A percentile compares a stretch with the other conserved stretches of the same genome.
phyloP scores from a whole-genome alignment of 306 rosid species.

The Citrullus colocynthis region DNA sequence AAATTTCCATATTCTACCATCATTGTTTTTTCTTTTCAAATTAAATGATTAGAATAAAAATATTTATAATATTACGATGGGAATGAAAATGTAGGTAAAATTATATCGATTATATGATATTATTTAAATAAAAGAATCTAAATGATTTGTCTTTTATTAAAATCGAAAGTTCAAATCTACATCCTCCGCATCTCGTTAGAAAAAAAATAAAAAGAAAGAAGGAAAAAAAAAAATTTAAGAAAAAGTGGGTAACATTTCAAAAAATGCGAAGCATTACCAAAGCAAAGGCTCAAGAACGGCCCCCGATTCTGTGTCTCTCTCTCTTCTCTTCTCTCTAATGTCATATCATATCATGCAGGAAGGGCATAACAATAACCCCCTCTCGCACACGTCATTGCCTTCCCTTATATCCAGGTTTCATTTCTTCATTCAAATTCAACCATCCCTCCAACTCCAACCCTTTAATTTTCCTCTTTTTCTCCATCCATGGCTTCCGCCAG shows the following conservation, averaged over 20 bases:
- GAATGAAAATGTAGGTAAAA: no score
- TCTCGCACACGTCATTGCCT: slow-evolving; percentile 41
- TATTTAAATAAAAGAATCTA: no score
- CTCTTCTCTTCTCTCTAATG: slow-evolving; percentile 4
- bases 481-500: neutral
- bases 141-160: no score
- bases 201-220: neutral
- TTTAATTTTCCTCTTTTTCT: neutral
- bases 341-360: slow-evolving; percentile 79
- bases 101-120: no score
- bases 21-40: no score
- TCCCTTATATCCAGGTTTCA: slow-evolving; percentile 53
- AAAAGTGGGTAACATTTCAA: neutral
- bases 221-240: neutral
- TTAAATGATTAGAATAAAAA: no score
- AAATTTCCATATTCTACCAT: no score
- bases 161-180: no score
- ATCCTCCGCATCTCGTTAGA: no score
- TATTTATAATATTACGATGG: no score
- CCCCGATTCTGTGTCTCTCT: neutral
- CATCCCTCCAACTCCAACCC: neutral
- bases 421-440: slow-evolving; percentile 14
- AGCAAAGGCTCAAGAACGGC: neutral
- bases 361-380: slow-evolving; percentile 20
- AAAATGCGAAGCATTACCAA: neutral